Conservation (phyloP, 2,329 filamentous ascomycete species). For the Fusarium lateritium region DNA sequence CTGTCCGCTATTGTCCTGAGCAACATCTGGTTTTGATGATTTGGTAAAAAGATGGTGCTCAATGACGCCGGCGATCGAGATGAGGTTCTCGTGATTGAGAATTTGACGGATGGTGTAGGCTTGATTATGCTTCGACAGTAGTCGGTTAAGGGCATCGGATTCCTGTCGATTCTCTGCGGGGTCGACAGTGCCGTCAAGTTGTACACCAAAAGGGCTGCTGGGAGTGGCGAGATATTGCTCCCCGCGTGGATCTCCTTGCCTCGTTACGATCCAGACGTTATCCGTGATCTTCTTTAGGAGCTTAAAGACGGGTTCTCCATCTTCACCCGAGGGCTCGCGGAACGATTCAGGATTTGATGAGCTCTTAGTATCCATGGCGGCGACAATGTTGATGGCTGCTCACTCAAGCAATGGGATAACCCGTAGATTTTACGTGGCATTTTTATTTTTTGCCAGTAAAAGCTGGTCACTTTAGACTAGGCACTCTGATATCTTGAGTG, state of each 20-base stretch:
- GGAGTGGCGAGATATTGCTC: constrained; percentile 54
- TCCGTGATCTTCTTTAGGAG: constrained; percentile 51
- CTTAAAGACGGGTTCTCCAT: constrained; percentile 44
- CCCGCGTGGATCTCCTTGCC: constrained; percentile 48
- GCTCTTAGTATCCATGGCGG: constrained; percentile 18
- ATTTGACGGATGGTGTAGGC: constrained; percentile 53
- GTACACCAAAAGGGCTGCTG: constrained; percentile 27
- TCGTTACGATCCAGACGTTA: constrained; percentile 53
- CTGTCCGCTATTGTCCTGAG: constrained; percentile 41
- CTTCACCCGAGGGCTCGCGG: not conserved
- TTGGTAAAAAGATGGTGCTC: constrained; percentile 40
- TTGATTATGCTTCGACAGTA: constrained; percentile 46
- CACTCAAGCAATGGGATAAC: constrained; percentile 5
- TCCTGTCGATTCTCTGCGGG: constrained; percentile 36
- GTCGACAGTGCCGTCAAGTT: constrained; percentile 4
- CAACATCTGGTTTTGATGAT: constrained; percentile 17
- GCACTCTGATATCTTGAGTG: not conserved
- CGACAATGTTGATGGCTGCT: constrained; percentile 1
- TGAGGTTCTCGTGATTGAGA: constrained; percentile 66
- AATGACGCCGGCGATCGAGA: constrained; percentile 60
- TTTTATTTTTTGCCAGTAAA: not conserved
- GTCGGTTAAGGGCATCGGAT: constrained; percentile 42
- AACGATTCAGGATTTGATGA: not conserved
- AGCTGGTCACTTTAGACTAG: not conserved
- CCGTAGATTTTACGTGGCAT: constrained; percentile 6